Evolutionary conservation across 371 early-diverging fungal species (phyloP).

Genomic region (Mortierella sp.): DNA sequence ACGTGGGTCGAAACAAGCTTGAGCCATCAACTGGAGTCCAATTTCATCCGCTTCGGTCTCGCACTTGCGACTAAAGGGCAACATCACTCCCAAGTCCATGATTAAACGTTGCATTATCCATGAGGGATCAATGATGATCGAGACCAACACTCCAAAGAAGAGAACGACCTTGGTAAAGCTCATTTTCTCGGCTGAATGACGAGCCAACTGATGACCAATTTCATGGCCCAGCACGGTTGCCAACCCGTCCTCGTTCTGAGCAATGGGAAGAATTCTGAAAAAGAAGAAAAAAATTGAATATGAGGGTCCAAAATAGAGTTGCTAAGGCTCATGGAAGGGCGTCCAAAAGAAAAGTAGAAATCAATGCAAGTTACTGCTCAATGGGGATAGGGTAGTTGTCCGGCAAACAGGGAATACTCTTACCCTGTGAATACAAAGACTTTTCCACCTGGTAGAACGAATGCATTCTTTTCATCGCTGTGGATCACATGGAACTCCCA

Average conservation of each 20-base stretch:
- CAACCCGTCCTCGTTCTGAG: slow-evolving; percentile 86
- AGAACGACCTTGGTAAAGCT: slow-evolving; percentile 75
- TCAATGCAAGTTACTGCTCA: too few relatives aligned
- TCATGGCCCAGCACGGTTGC: slow-evolving; percentile 95
- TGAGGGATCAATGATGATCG: slow-evolving; percentile 58
- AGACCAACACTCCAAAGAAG: slow-evolving; percentile 58
- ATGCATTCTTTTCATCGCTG: slow-evolving; percentile 86
- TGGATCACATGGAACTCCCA: slow-evolving; percentile 89
- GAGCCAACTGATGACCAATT: slow-evolving; percentile 85
- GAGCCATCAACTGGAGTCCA: slow-evolving; percentile 88
- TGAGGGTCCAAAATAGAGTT: background rate
- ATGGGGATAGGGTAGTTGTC: too few relatives aligned
- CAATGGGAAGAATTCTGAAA: slow-evolving; percentile 81
- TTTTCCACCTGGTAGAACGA: slow-evolving; percentile 94
- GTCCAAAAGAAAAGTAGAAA: background rate
- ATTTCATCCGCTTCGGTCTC: slow-evolving; percentile 95
- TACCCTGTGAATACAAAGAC: slow-evolving; percentile 90
- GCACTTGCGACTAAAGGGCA: slow-evolving; percentile 89
- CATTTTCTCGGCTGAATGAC: slow-evolving; percentile 86
- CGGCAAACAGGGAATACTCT: background rate
- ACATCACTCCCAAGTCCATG: slow-evolving; percentile 52
- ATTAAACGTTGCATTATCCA: slow-evolving; percentile 25
- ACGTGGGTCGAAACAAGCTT: slow-evolving; percentile 92
- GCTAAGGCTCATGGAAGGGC: background rate
- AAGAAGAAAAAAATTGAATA: background rate